Conservation (phyloP, 2,329 filamentous ascomycete species). For the Fusarium lyarnte region DNA sequence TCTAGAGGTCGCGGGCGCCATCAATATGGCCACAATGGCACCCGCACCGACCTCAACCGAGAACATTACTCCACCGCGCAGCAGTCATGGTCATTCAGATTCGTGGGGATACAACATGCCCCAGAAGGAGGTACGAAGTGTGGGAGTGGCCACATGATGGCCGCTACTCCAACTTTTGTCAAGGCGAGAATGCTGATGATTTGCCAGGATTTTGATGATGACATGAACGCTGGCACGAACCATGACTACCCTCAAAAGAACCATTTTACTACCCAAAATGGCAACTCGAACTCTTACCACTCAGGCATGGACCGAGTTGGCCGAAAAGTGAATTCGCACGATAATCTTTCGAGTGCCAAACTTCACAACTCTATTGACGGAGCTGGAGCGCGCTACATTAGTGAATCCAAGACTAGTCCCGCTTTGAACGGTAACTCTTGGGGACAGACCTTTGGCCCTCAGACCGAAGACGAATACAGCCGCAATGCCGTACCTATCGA, state of each 20-base stretch:
- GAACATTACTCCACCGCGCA: conserved; percentile 59
- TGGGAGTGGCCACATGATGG: not conserved
- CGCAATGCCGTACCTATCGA: conserved; percentile 42
- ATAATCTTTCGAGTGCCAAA: conserved; percentile 43
- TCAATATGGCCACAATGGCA: conserved; percentile 63
- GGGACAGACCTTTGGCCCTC: conserved; percentile 19
- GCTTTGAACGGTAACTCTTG: conserved; percentile 35
- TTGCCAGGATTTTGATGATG: conserved; percentile 34
- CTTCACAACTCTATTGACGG: conserved; percentile 40
- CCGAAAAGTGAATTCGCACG: conserved; percentile 51
- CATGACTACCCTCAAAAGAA: conserved; percentile 34
- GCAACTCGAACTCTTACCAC: conserved; percentile 40
- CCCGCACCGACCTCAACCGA: conserved; percentile 59
- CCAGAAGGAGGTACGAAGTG: conserved; percentile 51
- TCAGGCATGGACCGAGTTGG: conserved; percentile 43
- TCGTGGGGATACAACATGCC: conserved; percentile 54
- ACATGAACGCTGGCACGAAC: conserved; percentile 22
- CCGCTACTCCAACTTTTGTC: not conserved
- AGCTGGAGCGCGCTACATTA: conserved; percentile 32
- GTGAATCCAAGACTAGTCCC: conserved; percentile 41
- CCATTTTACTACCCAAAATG: conserved; percentile 37
- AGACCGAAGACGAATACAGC: conserved; percentile 41
- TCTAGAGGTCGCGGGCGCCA: conserved; percentile 45
- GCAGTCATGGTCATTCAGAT: conserved; percentile 58
- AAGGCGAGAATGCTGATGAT: conserved; percentile 23